A percentile compares a stretch with the other conserved stretches of the same genome.
These are phyloP conservation scores for Boletus rubroflammeus DNA, from an alignment of 768 basidiomycete species.

Conservation along the genomic window DNA sequence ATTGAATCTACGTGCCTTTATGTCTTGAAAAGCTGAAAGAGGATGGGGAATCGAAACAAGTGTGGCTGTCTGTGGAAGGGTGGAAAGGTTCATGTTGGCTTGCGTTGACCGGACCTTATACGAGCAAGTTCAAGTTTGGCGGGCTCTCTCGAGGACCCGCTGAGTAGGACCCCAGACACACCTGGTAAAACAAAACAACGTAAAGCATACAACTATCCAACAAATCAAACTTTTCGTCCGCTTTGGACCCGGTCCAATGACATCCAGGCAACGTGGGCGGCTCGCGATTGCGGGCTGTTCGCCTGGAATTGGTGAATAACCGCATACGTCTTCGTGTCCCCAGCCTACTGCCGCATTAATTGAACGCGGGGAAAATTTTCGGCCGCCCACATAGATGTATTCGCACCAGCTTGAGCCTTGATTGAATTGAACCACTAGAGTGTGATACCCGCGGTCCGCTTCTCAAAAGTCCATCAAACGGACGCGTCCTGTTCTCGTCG, in stretches of 20 bases:
- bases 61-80: conserved; percentile 40
- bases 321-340: conserved; percentile 5
- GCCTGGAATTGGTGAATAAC: conserved; percentile 1
- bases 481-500: conserved; percentile 44
- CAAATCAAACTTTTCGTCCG: conserved; percentile 1
- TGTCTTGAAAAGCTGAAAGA: conserved; percentile 7
- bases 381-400: conserved; percentile 1
- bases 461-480: conserved; percentile 37
- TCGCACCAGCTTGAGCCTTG: neutral
- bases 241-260: neutral
- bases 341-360: neutral
- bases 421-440: neutral
- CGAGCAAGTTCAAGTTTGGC: conserved; percentile 32
- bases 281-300: conserved; percentile 2
- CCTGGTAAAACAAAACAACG: conserved; percentile 13
- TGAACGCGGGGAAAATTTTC: neutral
- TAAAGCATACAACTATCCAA: conserved; percentile 6
- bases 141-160: conserved; percentile 19
- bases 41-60: conserved; percentile 15
- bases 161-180: conserved; percentile 29
- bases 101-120: conserved; percentile 59
- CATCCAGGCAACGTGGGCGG: conserved; percentile 4
- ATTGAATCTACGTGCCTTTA: conserved; percentile 8
- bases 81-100: conserved; percentile 48
- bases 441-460: conserved; percentile 18